Evolutionary conservation across 2,329 filamentous ascomycete species (phyloP), one percentile per base, ranked within the genome.

Genomic region (Fusarium ambrosium): DNA sequence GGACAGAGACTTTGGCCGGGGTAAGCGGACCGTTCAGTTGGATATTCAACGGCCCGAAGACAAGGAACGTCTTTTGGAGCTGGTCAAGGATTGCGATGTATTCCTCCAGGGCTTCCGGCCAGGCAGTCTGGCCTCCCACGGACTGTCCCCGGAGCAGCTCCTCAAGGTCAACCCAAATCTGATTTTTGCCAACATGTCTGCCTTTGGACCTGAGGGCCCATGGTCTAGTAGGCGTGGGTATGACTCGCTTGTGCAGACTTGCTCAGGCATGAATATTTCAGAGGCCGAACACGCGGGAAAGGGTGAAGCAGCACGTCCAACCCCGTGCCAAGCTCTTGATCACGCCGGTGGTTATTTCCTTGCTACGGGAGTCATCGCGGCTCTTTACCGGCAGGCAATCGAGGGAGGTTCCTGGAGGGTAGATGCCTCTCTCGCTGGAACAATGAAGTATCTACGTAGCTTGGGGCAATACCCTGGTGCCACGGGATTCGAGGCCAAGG

Each of bases 51-150:
- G 85, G 0, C 68, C 82, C 0, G 77, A 78, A 3, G 90, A 90
- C 36, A 86, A 88, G 24, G 79, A 81, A 10, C 79, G 80, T 1
- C 91, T 94, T 41, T 85, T 91, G 41, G 79, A 85, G 3, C 84
- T 94, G 4, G 80, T 93, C 2, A 81, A 82, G 5, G 88, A 88
- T 3, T 90, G 88, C 6, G 92, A 93, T 79, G 88, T 94, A 1
- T 83, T 94, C 22, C 84, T 84, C 14, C 90, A 93, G 78, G 91
- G 91, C 4, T 93, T 92, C 78, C 87, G 92, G 1, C 92, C 92
- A 0, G 90, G 91, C 3, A 78, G 74, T 16, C 81, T 89, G 0
- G 85, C 85, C 0, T 76, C 80, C 0, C 80, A 85, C 22, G 87
- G 87, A 0, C 74, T 81, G 6, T 81, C 80, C 0, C 74, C 80